Percentiles rank a stretch among this genome's conserved stretches.
phyloP scores from a whole-genome alignment of 2,329 filamentous ascomycete species.

The Aspergillus fructus region DNA sequence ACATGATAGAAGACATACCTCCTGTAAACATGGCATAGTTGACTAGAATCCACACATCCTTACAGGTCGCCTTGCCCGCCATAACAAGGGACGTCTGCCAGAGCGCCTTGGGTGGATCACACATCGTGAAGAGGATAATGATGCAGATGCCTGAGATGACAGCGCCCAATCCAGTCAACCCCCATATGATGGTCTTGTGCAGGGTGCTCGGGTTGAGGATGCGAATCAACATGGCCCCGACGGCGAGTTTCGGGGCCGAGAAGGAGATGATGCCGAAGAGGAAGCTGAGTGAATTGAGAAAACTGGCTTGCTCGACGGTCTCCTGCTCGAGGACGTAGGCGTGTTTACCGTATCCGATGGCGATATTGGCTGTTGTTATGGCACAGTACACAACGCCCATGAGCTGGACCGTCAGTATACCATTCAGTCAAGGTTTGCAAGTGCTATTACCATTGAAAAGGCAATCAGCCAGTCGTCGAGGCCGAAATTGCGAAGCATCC shows the following conservation, averaged over 20 bases:
- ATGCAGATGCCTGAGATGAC: constrained; percentile 37
- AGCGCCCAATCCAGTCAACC: constrained; percentile 30
- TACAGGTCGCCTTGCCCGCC: constrained; percentile 36
- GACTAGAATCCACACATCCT: constrained; percentile 37
- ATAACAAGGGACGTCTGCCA: constrained; percentile 33
- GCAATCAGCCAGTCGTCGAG: constrained; percentile 41
- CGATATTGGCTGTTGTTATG: constrained; percentile 37
- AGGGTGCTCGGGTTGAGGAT: constrained; percentile 26
- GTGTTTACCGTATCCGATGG: constrained; percentile 43
- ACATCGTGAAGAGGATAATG: constrained; percentile 45
- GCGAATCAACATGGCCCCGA: constrained; percentile 26
- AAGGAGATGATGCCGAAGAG: constrained; percentile 31
- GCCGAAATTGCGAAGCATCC: constrained; percentile 33
- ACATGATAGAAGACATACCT: constrained; percentile 22
- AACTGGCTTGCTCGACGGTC: constrained; percentile 27
- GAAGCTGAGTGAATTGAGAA: constrained; percentile 29
- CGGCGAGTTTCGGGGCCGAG: constrained; percentile 29
- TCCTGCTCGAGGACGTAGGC: constrained; percentile 28
- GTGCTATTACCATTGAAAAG: constrained; percentile 27
- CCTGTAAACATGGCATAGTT: constrained; percentile 43
- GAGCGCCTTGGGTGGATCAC: constrained; percentile 38
- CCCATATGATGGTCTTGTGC: constrained; percentile 24
- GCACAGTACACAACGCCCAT: constrained; percentile 13
- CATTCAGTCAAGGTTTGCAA: constrained; percentile 2
- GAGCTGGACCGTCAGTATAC: constrained; percentile 1